Evolutionary conservation across 2,329 filamentous ascomycete species (phyloP), one percentile per base, ranked within the genome.

Genomic region (Colletotrichum lindemuthianum): DNA sequence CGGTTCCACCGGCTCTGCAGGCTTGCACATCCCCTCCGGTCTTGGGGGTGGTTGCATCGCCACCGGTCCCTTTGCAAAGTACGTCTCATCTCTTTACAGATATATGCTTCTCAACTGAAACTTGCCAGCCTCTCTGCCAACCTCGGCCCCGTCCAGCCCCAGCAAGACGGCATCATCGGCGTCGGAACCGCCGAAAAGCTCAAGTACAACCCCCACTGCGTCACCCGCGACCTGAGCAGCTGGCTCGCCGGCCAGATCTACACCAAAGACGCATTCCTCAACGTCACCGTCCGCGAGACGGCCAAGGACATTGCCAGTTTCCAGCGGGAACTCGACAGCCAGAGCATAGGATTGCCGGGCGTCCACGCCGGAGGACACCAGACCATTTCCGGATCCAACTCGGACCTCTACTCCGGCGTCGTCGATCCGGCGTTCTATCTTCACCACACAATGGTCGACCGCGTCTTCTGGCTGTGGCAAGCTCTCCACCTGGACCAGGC

Each of bases 331-430:
- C 80, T 84, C 12, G 53, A 56, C 6, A 39, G 43, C 79, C 80
- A 84, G 70, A 76, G 71, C 66, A 49, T 1, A 4, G 53, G 34
- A 0, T 34, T 72, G 48, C 70, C 72, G 8, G 72, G 76, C 69
- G 72, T 65, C 4, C 61, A 65, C 2, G 50, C 49, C 7, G 56
- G 50, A 39, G 61, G 61, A n/a, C 61, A 65, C 56, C 58, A 55
- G 50, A 44, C 61, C 50, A 51, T 65, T 34, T 55, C 67, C 1
- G 79, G 79, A 39, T 78, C 77, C 2, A 79, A 77, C 40, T 73
- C 73, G 4, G 78, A 80, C 50, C 74, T 79, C 49, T 79, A 71
- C 67, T 74, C 73, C 2, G 77, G 72, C 4, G 79, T 77, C 16
- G 77, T 74, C 13, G 56, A 59, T 2, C 56, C 56, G 13, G 48